These are phyloP conservation scores for Neospora caninum DNA, from an alignment of 169 alveolate species.

Conservation along the genomic window DNA sequence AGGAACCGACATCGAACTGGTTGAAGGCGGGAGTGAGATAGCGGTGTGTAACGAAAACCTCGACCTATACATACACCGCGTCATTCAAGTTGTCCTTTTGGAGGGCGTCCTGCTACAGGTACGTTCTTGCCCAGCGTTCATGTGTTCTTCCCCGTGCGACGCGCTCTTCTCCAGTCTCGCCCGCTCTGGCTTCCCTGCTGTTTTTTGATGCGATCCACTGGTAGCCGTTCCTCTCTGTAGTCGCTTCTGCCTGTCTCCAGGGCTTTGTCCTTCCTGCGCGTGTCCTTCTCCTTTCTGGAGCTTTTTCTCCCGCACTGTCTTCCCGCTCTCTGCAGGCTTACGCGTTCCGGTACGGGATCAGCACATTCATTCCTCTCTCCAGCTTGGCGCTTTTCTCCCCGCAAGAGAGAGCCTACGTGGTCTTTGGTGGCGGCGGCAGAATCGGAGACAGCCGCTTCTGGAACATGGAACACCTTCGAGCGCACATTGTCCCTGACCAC, in stretches of 20 bases:
- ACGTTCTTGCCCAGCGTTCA: neutral
- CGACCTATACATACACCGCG: slow-evolving; percentile 64
- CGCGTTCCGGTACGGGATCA: slow-evolving; percentile 65
- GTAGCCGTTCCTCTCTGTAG: too few relatives aligned
- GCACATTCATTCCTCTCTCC: slow-evolving; percentile 62
- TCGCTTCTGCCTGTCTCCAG: too few relatives aligned
- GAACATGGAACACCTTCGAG: slow-evolving; percentile 63
- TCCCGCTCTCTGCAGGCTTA: slow-evolving; percentile 38
- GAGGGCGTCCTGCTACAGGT: slow-evolving; percentile 69
- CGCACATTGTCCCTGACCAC: slow-evolving; percentile 65
- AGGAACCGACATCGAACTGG: slow-evolving; percentile 44
- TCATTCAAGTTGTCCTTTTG: slow-evolving; percentile 36
- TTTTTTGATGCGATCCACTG: neutral
- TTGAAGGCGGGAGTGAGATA: slow-evolving; percentile 32
- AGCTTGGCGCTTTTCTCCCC: slow-evolving; percentile 54
- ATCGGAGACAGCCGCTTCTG: slow-evolving; percentile 56
- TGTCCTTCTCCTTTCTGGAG: neutral
- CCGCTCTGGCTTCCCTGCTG: neutral
- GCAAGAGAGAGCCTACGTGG: slow-evolving; percentile 35
- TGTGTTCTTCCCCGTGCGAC: neutral
- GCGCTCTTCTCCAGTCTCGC: neutral
- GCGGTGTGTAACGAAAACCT: slow-evolving; percentile 47
- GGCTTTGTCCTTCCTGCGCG: neutral
- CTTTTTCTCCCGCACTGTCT: neutral
- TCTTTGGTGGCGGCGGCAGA: slow-evolving; percentile 58